Evolutionary conservation across 2,329 filamentous ascomycete species (phyloP), one percentile per base, ranked within the genome.

Genomic region (Lomentospora prolificans): DNA sequence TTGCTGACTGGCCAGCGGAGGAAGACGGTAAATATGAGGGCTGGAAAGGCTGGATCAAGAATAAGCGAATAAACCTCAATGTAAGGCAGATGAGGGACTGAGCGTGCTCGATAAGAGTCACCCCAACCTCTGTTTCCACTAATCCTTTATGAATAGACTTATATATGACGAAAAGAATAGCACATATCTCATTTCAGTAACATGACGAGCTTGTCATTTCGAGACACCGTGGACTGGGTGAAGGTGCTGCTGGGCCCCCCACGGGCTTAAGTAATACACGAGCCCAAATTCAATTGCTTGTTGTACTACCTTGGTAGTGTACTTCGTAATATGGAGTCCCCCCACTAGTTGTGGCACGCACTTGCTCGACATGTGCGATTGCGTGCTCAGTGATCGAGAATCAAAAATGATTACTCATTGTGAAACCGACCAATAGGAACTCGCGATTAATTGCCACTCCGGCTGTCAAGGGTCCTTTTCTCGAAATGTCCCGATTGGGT

Each of bases 1-100:
- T 97, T 52, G 72, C 75, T 57, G 74, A 86, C 44, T 97, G 91
- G 91, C 91, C 91, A 0, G 75, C 76, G 2, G 68, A 72, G 44
- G 72, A 64, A 51, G 66, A 71, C n/a, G 74, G 70, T 12, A 70
- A 69, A 46, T 90, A 80, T 64, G 75, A 82, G 53, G 75, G 75
- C 41, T 96, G 90, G 89, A 80, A 76, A 61, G 89, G 88, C 1
- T 97, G 92, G 91, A 91, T 97, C 87, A 74, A 73, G 59, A 82
- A 81, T 51, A 96, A 96, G 72, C 78, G 92, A 59, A 83, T 97
- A 63, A 97, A 97, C 67, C 66, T 97, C 51, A 97, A 97, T 67
- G 88, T 96, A 8, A 78, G 92, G 59, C 92, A 97, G 70, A 95
- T 96, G 86, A 81, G 74, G 64, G 79, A 82, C 30, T 78, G 58